Evolutionary conservation across 306 rosid species (phyloP), one percentile per base, ranked within the genome.

Genomic region (Malus sieversii): DNA sequence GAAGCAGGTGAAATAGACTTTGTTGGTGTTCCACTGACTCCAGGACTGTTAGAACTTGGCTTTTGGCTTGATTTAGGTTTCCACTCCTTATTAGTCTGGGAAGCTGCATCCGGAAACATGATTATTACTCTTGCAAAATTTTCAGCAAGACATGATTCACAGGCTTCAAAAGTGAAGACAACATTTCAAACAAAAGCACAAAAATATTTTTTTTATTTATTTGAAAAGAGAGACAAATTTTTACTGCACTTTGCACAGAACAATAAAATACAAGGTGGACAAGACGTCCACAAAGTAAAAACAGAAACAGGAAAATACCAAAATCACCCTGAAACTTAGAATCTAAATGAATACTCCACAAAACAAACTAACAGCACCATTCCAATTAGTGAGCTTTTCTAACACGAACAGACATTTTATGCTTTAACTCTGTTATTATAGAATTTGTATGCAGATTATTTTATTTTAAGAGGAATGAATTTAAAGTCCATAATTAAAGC

Each of bases 41-140:
- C 96, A 77, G 88, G 94, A 81, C 67, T 71, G 44, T 79, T 91
- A 44, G 78, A 78, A 76, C 81, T 87, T 53, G 77, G 70, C 81
- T 92, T 96, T 85, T 88, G 90, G 87, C 97, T 92, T 71, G 89
- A 86, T 78, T 96, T 96, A 58, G 99, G 99, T 81, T 89, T 96
- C 99, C 99, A 96, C 85, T 89, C 96, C 82, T 89, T 95, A 81
- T 85, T 92, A 73, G 89, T 91, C 82, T 90, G 99, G 66, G 92
- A 72, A 78, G 83, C 99, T 96, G 94, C 90, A 88, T 66, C 70
- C 82, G 62, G 77, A 85, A 58, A 61, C 75, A 72, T 72, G 66
- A 77, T 77, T 62, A 65, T 77, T 65, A 66, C 55, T 76, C 73
- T 76, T 51, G 73, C 42, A 81, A 59, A 77, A 70, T 78, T 61